Conservation (phyloP, 169 alveolate species). For the Eimeria maxima region DNA sequence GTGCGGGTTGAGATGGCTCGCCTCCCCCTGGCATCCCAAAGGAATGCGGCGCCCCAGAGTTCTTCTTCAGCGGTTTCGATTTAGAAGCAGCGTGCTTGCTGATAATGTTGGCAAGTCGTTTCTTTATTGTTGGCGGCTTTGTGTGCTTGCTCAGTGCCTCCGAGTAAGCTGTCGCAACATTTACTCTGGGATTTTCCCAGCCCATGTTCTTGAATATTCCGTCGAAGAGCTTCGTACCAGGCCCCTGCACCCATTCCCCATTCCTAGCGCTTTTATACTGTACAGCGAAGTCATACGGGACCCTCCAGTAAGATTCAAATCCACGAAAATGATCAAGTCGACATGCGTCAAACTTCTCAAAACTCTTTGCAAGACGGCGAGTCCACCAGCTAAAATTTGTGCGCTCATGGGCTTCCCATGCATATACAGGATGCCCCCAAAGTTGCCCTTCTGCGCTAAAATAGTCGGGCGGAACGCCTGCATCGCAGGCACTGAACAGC, state of each 20-base stretch:
- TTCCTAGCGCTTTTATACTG: constrained; percentile 77
- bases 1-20: constrained; percentile 59
- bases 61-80: background rate
- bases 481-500: constrained; percentile 16
- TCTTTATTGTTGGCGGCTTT: constrained; percentile 35
- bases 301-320: constrained; percentile 83
- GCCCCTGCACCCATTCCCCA: constrained; percentile 83
- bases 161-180: constrained; percentile 71
- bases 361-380: constrained; percentile 63
- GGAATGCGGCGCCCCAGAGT: constrained; percentile 42
- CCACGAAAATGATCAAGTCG: constrained; percentile 84
- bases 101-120: constrained; percentile 2
- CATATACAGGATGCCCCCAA: constrained; percentile 84
- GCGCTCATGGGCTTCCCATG: constrained; percentile 80
- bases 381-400: constrained; percentile 82
- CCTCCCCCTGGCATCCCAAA: constrained; percentile 27
- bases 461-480: constrained; percentile 83
- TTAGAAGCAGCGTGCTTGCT: background rate
- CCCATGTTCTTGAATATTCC: constrained; percentile 79
- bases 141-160: constrained; percentile 34
- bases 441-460: constrained; percentile 83
- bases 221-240: constrained; percentile 75
- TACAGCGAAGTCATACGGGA: constrained; percentile 73
- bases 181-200: constrained; percentile 79
- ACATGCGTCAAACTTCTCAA: constrained; percentile 75